phyloP scores from a whole-genome alignment of 371 early-diverging fungal species.

The Haplosporangium sp. region DNA sequence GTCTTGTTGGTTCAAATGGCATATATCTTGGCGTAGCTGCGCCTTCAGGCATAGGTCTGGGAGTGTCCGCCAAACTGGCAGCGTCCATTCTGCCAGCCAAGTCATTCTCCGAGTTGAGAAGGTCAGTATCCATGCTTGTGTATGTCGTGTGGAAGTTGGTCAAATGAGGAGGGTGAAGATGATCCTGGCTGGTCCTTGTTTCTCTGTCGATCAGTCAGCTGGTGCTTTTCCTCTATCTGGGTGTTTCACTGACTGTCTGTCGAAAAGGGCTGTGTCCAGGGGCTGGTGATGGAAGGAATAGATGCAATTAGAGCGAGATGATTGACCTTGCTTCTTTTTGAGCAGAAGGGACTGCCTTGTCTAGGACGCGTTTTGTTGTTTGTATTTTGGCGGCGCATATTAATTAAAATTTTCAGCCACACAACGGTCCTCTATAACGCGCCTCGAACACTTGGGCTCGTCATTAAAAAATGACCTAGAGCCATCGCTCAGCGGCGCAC shows the following conservation, averaged over 20 bases:
- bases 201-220: too few relatives aligned
- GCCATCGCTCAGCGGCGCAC: too few relatives aligned
- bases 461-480: too few relatives aligned
- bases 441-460: neutral
- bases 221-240: too few relatives aligned
- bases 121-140: constrained; percentile 49
- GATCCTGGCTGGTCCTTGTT: too few relatives aligned
- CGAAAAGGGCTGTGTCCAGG: too few relatives aligned
- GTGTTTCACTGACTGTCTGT: too few relatives aligned
- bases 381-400: neutral
- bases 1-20: constrained; percentile 56
- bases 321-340: neutral
- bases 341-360: neutral
- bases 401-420: neutral
- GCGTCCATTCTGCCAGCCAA: constrained; percentile 47
- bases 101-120: constrained; percentile 44
- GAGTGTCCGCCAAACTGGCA: constrained; percentile 47
- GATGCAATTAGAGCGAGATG: neutral
- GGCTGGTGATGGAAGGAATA: too few relatives aligned
- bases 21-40: constrained; percentile 23
- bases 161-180: constrained; percentile 2
- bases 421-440: neutral
- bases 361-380: neutral
- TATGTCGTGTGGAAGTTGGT: neutral
- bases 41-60: constrained; percentile 24